Evolutionary conservation across 495 filamentous ascomycete species (phyloP).

Genomic region (Geoglossum glabrum): DNA sequence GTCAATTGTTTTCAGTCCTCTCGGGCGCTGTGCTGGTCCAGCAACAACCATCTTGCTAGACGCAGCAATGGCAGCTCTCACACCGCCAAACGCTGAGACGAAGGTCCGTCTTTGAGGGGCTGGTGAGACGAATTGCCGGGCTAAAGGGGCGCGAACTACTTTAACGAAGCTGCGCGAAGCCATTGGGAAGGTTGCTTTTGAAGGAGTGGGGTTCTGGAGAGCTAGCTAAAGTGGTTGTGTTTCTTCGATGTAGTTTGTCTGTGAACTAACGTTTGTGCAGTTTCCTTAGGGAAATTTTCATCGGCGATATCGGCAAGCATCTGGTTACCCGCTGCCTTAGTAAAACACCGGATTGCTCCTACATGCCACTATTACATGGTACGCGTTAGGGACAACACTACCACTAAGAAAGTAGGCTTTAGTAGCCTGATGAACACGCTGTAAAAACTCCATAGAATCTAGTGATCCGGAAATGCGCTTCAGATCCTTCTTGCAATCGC

Average conservation of each 20-base stretch:
- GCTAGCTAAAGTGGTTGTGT: not conserved
- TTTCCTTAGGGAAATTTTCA: not conserved
- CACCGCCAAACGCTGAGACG: slow-evolving; percentile 41
- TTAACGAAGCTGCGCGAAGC: slow-evolving; percentile 65
- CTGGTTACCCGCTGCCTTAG: not conserved
- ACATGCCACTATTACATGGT: not conserved
- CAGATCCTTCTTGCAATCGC: not conserved
- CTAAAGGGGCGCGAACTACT: slow-evolving; percentile 55
- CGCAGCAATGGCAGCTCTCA: slow-evolving; percentile 20
- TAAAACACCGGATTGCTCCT: not conserved
- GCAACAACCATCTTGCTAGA: slow-evolving; percentile 31
- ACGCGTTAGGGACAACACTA: not conserved
- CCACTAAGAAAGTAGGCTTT: not conserved
- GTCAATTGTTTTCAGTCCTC: slow-evolving; percentile 76
- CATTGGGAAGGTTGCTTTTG: slow-evolving; percentile 36
- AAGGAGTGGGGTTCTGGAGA: not conserved
- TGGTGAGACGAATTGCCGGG: slow-evolving; percentile 37
- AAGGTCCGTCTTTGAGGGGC: slow-evolving; percentile 50
- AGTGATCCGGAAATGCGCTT: not conserved
- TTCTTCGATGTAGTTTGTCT: not conserved
- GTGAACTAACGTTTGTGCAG: not conserved
- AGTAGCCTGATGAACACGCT: not conserved
- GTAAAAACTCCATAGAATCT: not conserved
- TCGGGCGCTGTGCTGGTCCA: slow-evolving; percentile 37
- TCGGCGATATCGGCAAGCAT: not conserved